Evolutionary conservation across 2,329 filamentous ascomycete genomes (phyloP).

Genomic region (Colletotrichum theobromicola): DNA sequence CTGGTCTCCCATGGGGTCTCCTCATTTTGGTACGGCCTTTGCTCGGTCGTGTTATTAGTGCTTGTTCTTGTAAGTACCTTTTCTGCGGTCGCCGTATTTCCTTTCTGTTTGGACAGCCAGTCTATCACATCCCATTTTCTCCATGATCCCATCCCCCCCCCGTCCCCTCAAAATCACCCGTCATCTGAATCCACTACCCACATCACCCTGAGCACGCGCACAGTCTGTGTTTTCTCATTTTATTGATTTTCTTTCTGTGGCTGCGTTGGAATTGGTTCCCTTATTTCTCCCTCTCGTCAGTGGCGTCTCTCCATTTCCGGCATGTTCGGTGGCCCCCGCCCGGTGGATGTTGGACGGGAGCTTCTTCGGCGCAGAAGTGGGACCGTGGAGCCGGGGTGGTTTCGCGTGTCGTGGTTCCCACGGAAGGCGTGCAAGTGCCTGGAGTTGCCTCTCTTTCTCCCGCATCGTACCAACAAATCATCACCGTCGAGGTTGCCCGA

Average conservation of each 20-base stretch:
- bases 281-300: background rate
- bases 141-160: background rate
- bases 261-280: background rate
- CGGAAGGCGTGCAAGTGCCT: background rate
- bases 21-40: constrained; percentile 23
- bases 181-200: background rate
- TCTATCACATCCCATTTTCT: background rate
- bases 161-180: background rate
- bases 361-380: constrained; percentile 22
- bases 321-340: constrained; percentile 19
- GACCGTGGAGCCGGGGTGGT: constrained; percentile 12
- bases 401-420: constrained; percentile 4
- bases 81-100: background rate
- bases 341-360: constrained; percentile 14
- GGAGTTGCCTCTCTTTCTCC: background rate
- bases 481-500: background rate
- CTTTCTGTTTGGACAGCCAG: background rate
- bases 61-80: constrained; percentile 14
- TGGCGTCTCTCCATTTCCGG: constrained; percentile 14
- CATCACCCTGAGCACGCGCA: background rate
- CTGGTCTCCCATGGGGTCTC: constrained; percentile 22
- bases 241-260: background rate
- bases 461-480: background rate
- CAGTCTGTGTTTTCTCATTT: background rate
- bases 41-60: constrained; percentile 18